A percentile compares a stretch with the other conserved stretches of the same genome.
Evolutionary conservation across 2,329 filamentous ascomycete species (phyloP).

Genomic region (Aspergillus fumigatus): DNA sequence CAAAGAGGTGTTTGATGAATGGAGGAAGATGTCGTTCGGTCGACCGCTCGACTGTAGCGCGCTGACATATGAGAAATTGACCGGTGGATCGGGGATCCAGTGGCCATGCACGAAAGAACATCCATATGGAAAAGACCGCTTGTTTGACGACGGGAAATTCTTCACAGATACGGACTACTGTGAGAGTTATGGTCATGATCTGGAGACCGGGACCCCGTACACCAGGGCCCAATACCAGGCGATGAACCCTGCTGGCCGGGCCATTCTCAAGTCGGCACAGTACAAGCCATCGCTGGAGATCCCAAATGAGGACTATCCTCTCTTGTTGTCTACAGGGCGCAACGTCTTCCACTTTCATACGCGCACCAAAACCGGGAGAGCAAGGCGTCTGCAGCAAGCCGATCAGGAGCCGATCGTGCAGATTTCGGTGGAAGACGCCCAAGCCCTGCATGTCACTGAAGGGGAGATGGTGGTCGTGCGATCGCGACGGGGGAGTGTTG

Average conservation of each 20-base stretch:
- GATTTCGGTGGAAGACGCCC: conserved; percentile 28
- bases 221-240: conserved; percentile 26
- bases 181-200: conserved; percentile 36
- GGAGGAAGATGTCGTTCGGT: conserved; percentile 32
- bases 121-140: conserved; percentile 31
- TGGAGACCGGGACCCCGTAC: conserved; percentile 33
- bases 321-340: conserved; percentile 31
- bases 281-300: conserved; percentile 27
- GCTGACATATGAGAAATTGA: conserved; percentile 31
- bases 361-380: conserved; percentile 34
- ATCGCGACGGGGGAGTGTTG: conserved; percentile 27
- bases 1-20: conserved; percentile 35
- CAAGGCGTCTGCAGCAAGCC: conserved; percentile 25
- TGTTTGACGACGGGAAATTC: conserved; percentile 32
- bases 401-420: conserved; percentile 27
- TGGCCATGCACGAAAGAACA: conserved; percentile 34
- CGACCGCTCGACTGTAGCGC: conserved; percentile 34
- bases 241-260: conserved; percentile 30
- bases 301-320: conserved; percentile 29
- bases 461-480: conserved; percentile 30
- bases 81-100: conserved; percentile 34
- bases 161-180: conserved; percentile 35
- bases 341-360: conserved; percentile 37
- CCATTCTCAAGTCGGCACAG: conserved; percentile 33
- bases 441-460: conserved; percentile 17